phyloP scores from a whole-genome alignment of 192 early-diverging fungal species.

The Coemansia sp. region DNA sequence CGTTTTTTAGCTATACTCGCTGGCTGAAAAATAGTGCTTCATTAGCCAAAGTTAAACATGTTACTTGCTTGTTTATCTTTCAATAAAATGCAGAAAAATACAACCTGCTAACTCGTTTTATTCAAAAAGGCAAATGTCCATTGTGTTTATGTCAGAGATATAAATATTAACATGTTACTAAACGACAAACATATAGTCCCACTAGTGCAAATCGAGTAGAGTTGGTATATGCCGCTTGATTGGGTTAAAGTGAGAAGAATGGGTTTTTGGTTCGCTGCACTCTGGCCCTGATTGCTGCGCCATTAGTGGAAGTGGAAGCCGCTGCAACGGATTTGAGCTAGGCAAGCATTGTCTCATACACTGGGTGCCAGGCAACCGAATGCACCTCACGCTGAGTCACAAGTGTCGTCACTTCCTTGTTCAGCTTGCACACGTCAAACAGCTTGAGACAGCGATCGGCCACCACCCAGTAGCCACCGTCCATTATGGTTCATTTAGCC shows the following conservation, averaged over 20 bases:
- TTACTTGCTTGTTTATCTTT: too few species aligned
- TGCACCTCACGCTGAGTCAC: constrained; percentile 87
- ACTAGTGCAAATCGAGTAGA: neutral
- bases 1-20: too few species aligned
- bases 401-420: constrained; percentile 78
- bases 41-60: too few species aligned
- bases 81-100: too few species aligned
- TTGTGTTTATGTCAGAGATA: constrained; percentile 39
- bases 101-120: too few species aligned
- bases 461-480: constrained; percentile 89
- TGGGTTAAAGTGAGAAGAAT: constrained; percentile 40
- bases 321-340: neutral
- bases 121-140: constrained; percentile 15
- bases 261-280: constrained; percentile 12
- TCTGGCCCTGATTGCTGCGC: constrained; percentile 12
- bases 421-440: constrained; percentile 93
- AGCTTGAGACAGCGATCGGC: constrained; percentile 88
- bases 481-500: constrained; percentile 93
- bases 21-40: too few species aligned
- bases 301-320: constrained; percentile 4
- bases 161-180: constrained; percentile 7
- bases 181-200: neutral
- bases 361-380: constrained; percentile 93
- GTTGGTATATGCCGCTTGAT: constrained; percentile 27
- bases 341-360: constrained; percentile 84